phyloP scores from a whole-genome alignment of 768 basidiomycete species.

The Serpula lacrymans region DNA sequence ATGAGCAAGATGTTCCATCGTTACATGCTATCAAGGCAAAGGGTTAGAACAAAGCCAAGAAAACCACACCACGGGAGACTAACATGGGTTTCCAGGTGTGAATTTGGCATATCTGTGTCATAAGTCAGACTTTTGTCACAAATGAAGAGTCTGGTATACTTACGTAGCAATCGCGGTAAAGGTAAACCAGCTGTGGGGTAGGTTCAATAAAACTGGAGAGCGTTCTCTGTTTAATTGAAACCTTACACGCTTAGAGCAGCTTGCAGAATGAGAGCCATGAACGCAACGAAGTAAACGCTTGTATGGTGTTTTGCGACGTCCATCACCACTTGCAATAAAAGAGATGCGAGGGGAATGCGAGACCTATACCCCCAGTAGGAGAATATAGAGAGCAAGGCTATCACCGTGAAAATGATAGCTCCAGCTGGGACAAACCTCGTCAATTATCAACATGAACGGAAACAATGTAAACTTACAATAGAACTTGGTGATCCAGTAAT shows the following conservation, averaged over 20 bases:
- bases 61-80: conserved; percentile 16
- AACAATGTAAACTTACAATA: conserved; percentile 47
- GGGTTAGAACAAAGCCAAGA: conserved; percentile 1
- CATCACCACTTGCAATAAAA: conserved; percentile 80
- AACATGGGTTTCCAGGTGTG: conserved; percentile 74
- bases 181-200: conserved; percentile 58
- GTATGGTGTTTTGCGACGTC: conserved; percentile 82
- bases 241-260: conserved; percentile 67
- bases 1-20: conserved; percentile 55
- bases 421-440: conserved; percentile 45
- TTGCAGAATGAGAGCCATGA: conserved; percentile 67
- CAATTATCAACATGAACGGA: background rate
- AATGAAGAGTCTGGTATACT: conserved; percentile 14
- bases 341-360: conserved; percentile 75
- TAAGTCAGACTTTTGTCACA: background rate
- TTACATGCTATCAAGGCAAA: conserved; percentile 42
- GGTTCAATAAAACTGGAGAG: conserved; percentile 7
- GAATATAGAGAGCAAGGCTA: conserved; percentile 71
- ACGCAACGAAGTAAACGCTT: conserved; percentile 75
- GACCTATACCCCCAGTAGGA: conserved; percentile 70
- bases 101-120: conserved; percentile 52
- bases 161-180: conserved; percentile 78
- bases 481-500: conserved; percentile 71
- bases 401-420: conserved; percentile 80
- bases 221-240: too few species aligned